phyloP scores from a whole-genome alignment of 805 yeast genomes.

The Zygoascus ofunaensis region DNA sequence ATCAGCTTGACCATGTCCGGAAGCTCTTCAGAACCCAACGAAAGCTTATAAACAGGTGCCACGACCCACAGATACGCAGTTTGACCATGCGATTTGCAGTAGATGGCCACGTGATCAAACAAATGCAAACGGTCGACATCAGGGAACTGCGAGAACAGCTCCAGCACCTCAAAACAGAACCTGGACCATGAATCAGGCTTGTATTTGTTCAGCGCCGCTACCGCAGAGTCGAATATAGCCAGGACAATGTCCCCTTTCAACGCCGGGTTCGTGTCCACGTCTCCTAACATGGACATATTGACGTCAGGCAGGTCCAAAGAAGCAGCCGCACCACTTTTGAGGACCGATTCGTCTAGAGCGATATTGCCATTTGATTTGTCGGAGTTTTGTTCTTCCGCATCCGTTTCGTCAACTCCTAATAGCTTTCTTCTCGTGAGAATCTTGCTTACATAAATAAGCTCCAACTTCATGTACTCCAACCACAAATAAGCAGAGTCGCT shows the following conservation, averaged over 20 bases:
- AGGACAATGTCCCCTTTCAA: constrained; percentile 63
- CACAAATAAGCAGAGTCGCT: constrained; percentile 64
- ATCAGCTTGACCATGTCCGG: constrained; percentile 57
- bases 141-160: constrained; percentile 57
- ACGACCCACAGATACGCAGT: constrained; percentile 34
- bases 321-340: constrained; percentile 10
- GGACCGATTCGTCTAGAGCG: constrained; percentile 37
- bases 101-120: constrained; percentile 52
- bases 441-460: constrained; percentile 75
- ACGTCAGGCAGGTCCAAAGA: constrained; percentile 73
- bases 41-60: constrained; percentile 52
- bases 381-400: constrained; percentile 33
- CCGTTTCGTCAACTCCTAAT: constrained; percentile 59
- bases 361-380: constrained; percentile 31
- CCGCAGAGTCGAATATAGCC: constrained; percentile 59
- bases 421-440: constrained; percentile 75
- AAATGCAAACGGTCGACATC: constrained; percentile 62
- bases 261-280: constrained; percentile 76
- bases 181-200: constrained; percentile 13
- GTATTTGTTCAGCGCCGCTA: constrained; percentile 33
- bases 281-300: constrained; percentile 76
- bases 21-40: constrained; percentile 35
- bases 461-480: constrained; percentile 82
- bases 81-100: constrained; percentile 35
- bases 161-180: constrained; percentile 40